These are phyloP conservation scores for Graphilbum sp. DNA, from an alignment of 2,329 filamentous ascomycete genomes.

Conservation along the genomic window DNA sequence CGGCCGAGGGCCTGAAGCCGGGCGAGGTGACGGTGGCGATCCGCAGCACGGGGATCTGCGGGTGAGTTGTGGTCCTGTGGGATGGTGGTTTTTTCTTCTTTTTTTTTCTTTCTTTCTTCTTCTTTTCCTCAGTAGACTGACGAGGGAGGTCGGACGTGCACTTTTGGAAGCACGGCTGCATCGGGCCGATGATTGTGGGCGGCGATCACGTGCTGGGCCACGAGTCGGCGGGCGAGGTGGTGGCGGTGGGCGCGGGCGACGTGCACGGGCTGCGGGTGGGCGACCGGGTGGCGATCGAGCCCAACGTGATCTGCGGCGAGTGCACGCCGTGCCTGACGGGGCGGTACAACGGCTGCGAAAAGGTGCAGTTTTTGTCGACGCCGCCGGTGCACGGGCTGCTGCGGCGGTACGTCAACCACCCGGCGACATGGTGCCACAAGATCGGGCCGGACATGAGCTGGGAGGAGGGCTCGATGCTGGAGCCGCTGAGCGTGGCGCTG, in stretches of 20 bases:
- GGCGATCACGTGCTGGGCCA: constrained; percentile 86
- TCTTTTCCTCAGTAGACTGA: not conserved
- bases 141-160: constrained; percentile 67
- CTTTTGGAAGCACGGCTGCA: constrained; percentile 93
- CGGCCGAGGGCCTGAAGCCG: constrained; percentile 48
- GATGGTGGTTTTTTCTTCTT: not conserved
- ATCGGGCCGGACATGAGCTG: constrained; percentile 68
- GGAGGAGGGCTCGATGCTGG: constrained; percentile 79
- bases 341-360: constrained; percentile 87
- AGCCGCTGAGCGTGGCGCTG: constrained; percentile 78
- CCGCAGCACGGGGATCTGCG: constrained; percentile 92
- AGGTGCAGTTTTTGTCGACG: constrained; percentile 74
- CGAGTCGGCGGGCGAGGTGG: constrained; percentile 73
- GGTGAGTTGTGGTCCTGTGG: constrained; percentile 45
- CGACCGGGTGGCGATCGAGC: constrained; percentile 86
- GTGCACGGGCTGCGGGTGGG: constrained; percentile 54
- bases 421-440: constrained; percentile 90
- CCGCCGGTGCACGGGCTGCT: constrained; percentile 78
- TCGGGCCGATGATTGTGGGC: constrained; percentile 87
- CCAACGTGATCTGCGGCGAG: constrained; percentile 78
- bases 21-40: constrained; percentile 81
- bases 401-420: constrained; percentile 87
- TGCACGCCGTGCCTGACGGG: constrained; percentile 88
- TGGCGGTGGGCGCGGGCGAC: constrained; percentile 49
- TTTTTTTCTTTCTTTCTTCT: not conserved